phyloP scores from a whole-genome alignment of 345 rosid genomes.

The Reutealis trisperma region DNA sequence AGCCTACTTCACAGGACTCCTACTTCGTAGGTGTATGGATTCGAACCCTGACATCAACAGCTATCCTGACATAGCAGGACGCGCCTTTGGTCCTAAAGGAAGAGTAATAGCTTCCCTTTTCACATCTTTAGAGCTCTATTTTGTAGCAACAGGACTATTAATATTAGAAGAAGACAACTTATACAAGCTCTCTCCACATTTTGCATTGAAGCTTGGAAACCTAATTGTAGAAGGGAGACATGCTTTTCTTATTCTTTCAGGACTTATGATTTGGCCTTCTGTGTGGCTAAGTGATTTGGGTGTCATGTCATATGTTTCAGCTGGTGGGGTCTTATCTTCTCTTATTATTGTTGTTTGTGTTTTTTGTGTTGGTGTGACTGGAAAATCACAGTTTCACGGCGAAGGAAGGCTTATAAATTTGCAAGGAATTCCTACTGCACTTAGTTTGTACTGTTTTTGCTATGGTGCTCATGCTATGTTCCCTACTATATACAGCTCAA shows the following conservation, averaged over 20 bases:
- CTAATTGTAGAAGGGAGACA: constrained; percentile 31
- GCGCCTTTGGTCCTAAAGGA: constrained; percentile 45
- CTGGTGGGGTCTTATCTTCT: constrained; percentile 48
- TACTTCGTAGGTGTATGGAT: constrained; percentile 43
- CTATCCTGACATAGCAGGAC: constrained; percentile 41
- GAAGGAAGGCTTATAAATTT: constrained; percentile 35
- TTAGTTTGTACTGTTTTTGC: constrained; percentile 48
- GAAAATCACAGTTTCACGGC: constrained; percentile 38
- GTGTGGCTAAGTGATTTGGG: constrained; percentile 41
- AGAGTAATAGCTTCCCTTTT: constrained; percentile 42
- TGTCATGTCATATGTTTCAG: constrained; percentile 47
- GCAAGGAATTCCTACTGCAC: constrained; percentile 43
- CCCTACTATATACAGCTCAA: constrained; percentile 51
- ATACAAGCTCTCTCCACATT: constrained; percentile 38
- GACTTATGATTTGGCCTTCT: constrained; percentile 41
- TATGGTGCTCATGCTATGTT: constrained; percentile 48
- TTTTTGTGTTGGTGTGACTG: constrained; percentile 33
- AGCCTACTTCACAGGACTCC: constrained; percentile 40
- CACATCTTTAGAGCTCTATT: constrained; percentile 43
- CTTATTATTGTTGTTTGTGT: constrained; percentile 39
- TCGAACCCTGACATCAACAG: constrained; percentile 32
- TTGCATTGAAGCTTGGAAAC: constrained; percentile 31
- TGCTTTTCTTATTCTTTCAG: constrained; percentile 35
- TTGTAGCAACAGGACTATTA: constrained; percentile 49
- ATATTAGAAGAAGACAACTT: constrained; percentile 54